These are phyloP conservation scores for Chaetomium sp. DNA, from an alignment of 2,329 filamentous ascomycete genomes.

Conservation along the genomic window DNA sequence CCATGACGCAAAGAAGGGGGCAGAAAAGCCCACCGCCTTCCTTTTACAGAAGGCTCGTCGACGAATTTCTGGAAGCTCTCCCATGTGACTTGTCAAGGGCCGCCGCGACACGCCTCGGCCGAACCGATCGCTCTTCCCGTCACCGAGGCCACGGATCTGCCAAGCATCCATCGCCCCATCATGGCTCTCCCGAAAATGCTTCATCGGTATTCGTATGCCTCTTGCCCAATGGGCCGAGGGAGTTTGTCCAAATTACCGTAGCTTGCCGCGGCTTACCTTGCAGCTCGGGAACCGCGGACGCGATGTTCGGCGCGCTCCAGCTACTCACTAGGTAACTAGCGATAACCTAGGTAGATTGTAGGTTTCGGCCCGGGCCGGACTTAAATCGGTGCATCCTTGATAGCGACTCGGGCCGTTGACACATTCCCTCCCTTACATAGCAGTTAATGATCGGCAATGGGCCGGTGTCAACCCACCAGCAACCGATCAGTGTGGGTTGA, in stretches of 20 bases:
- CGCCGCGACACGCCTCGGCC: slow-evolving; percentile 24
- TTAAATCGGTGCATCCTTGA: neutral
- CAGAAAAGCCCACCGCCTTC: slow-evolving; percentile 28
- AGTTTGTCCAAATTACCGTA: neutral
- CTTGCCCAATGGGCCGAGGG: neutral
- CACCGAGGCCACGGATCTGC: slow-evolving; percentile 25
- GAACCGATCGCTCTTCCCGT: slow-evolving; percentile 18
- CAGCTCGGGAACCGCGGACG: neutral
- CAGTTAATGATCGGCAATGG: neutral
- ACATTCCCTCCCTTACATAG: neutral
- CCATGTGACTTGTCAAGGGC: slow-evolving; percentile 20
- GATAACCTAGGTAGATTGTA: neutral
- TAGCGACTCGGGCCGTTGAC: neutral
- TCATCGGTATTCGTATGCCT: neutral
- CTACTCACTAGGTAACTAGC: too few relatives aligned
- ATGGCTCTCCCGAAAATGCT: neutral
- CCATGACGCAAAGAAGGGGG: slow-evolving; percentile 32
- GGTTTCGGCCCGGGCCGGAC: neutral
- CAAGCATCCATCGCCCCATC: neutral
- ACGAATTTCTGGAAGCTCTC: slow-evolving; percentile 19
- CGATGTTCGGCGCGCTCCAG: neutral
- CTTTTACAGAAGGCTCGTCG: neutral
- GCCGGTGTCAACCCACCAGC: neutral
- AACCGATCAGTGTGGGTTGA: neutral
- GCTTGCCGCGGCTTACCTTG: slow-evolving; percentile 7